Evolutionary conservation across 2,329 filamentous ascomycete genomes (phyloP), one percentile per base, ranked within the genome.

Genomic region (Penicillium sclerotiorum): DNA sequence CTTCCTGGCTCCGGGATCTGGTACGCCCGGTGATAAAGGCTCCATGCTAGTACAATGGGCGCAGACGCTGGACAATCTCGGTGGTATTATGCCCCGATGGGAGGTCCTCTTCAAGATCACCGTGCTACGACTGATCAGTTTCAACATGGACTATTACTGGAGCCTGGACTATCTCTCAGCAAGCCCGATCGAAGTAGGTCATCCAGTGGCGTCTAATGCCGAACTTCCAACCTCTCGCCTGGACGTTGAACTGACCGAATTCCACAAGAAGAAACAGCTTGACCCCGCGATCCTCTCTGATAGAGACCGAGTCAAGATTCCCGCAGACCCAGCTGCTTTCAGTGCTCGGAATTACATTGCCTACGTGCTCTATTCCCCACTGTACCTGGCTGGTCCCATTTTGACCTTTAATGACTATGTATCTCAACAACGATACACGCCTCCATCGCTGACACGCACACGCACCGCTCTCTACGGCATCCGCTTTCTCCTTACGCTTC

Each of bases 371-470:
- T 99, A 99, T 67, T 90, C 91, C 2, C 94, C 94, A 0, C 81
- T 99, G 1, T 99, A 97, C 71, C 81, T 99, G 25, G 84, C 92
- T 0, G 94, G 94, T 0, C 94, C 94, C 1, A 96, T 99, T 63
- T 70, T 99, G 53, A 97, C 92, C 11, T 99, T 97, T 77, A 99
- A 99, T 73, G 95, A 99, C 76, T 99, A 94, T 77, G 86, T 97
- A 55, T 88, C 89, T 0, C 94, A 99, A 69, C 79, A 81, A 53
- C 87, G 89, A 58, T 88, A 93, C 72, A 81, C 80, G 11, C 74
- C 89, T 1, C 80, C 86, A 9, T 91, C 83, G 49, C 86, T 94
- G 62, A 88, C 86, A 58, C 72, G 70, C 3, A 72, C 75, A 2
- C 89, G 92, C 46, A 96, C 88, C 1, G 68, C 87, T 23, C 84